phyloP scores from a whole-genome alignment of 2,329 filamentous ascomycete genomes.

The Fusarium sp. region DNA sequence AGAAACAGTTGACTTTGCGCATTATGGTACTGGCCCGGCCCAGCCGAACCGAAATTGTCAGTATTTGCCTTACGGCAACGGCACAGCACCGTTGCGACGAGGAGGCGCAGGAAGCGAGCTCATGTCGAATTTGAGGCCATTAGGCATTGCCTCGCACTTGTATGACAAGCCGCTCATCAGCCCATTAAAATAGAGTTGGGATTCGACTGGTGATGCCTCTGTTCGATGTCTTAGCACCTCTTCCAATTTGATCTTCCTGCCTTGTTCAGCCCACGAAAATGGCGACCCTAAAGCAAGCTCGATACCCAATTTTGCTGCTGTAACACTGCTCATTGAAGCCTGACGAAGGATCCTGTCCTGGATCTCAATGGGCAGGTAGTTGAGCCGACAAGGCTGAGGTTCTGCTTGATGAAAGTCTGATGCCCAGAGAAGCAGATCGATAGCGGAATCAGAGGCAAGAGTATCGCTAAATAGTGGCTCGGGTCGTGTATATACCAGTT shows the following conservation, averaged over 20 bases:
- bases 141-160: too few relatives aligned
- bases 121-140: rapidly evolving
- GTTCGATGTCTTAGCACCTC: neutral
- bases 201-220: neutral
- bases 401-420: neutral
- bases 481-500: constrained; percentile 7
- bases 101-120: neutral
- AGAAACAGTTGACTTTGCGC: too few relatives aligned
- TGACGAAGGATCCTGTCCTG: constrained; percentile 26
- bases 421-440: constrained; percentile 36
- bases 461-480: constrained; percentile 18
- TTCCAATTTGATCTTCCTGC: neutral
- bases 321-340: neutral
- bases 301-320: constrained; percentile 21
- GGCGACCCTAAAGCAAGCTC: constrained; percentile 16
- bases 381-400: constrained; percentile 4
- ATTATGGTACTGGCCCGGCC: rapidly evolving
- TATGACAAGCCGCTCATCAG: neutral
- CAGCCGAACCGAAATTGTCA: neutral
- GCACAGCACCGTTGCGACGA: rapidly evolving
- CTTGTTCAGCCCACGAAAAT: constrained; percentile 8
- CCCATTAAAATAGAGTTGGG: neutral
- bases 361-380: constrained; percentile 32
- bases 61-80: rapidly evolving
- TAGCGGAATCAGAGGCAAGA: constrained; percentile 14